Conservation (phyloP, 176 grass and related monocot genomes). For the Dendrocalamus sinicus region DNA sequence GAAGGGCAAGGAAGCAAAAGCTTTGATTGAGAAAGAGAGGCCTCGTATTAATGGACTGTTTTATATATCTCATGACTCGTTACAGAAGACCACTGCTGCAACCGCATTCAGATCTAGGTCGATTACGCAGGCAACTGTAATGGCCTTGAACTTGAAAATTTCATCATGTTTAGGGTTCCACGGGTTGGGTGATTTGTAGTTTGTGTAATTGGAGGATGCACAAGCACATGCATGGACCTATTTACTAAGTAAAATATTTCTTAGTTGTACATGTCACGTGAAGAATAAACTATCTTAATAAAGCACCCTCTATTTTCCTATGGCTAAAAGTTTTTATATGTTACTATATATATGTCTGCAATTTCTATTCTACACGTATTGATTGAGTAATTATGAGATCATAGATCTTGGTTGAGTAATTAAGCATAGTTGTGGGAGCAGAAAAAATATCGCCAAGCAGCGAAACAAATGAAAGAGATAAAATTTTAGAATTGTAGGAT, state of each 20-base stretch:
- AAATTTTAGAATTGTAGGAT: too few species aligned
- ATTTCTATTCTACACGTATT: too few species aligned
- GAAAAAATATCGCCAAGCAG: too few species aligned
- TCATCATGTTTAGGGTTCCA: neutral
- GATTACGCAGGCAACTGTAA: neutral
- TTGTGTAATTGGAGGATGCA: neutral
- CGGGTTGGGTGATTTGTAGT: neutral
- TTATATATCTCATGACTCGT: neutral
- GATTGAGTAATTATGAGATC: too few species aligned
- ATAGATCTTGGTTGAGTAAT: too few species aligned
- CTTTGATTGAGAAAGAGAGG: conserved; percentile 9
- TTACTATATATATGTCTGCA: too few species aligned
- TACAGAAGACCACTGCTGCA: neutral
- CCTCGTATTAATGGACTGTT: neutral
- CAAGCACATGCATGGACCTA: neutral
- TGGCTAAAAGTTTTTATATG: neutral
- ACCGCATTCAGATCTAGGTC: neutral
- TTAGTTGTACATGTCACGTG: too few species aligned
- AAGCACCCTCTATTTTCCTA: neutral
- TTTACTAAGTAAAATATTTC: too few species aligned
- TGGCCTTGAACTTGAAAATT: neutral
- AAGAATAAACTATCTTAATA: too few species aligned
- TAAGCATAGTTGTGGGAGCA: too few species aligned
- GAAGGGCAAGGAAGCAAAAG: conserved; percentile 7
- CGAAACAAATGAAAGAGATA: too few species aligned